Percentiles rank a stretch among this genome's conserved stretches.
Evolutionary conservation across 73 alveolate genomes (phyloP).

Genomic region (Uronychia setigera): DNA sequence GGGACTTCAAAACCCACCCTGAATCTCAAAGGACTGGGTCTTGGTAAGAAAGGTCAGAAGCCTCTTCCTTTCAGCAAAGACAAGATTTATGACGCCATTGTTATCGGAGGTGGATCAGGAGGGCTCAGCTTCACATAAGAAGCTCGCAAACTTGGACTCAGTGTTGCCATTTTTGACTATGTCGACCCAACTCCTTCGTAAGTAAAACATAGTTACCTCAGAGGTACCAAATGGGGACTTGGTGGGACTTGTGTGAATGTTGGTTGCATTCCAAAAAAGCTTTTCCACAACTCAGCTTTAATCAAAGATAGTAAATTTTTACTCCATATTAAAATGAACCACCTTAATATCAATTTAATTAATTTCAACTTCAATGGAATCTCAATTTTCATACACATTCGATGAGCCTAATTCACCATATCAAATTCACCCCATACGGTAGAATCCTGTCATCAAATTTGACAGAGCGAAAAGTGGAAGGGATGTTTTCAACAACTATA

Average conservation of each 20-base stretch:
- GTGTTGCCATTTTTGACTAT: slow-evolving; percentile 76
- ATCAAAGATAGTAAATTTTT: slow-evolving; percentile 67
- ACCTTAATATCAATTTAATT: no score
- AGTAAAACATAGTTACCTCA: not conserved
- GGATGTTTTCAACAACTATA: no score
- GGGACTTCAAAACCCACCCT: no score
- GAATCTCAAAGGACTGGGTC: no score
- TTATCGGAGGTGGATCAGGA: slow-evolving; percentile 90
- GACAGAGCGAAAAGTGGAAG: no score
- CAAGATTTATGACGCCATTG: slow-evolving; percentile 71
- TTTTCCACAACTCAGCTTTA: slow-evolving; percentile 74
- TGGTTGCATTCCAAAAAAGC: slow-evolving; percentile 88
- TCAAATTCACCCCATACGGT: no score
- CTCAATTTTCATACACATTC: no score
- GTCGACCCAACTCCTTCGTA: slow-evolving; percentile 79
- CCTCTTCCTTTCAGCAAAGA: slow-evolving; percentile 30
- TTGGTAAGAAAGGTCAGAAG: no score
- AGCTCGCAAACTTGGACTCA: slow-evolving; percentile 69
- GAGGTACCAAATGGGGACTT: slow-evolving; percentile 70
- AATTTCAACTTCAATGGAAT: no score
- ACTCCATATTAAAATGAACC: no score
- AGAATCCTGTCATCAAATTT: no score
- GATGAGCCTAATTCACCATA: no score
- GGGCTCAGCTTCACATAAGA: slow-evolving; percentile 77
- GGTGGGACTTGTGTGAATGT: slow-evolving; percentile 93